phyloP scores from a whole-genome alignment of 495 filamentous ascomycete genomes.

The Thermothielavioides terrestris region DNA sequence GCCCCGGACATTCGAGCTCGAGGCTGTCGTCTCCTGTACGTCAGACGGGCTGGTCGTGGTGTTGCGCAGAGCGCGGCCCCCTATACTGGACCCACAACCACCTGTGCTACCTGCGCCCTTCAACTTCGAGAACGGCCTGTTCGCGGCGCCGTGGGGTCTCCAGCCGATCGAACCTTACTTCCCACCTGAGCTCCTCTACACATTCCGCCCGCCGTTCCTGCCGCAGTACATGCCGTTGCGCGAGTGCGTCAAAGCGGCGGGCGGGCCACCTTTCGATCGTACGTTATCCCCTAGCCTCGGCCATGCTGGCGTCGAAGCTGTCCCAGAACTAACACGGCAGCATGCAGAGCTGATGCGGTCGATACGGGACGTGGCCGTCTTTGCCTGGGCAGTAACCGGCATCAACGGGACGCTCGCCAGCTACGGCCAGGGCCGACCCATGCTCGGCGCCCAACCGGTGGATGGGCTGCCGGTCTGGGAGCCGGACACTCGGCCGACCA shows the following conservation, averaged over 20 bases:
- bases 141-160: conserved; percentile 68
- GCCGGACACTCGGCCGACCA: conserved; percentile 14
- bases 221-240: conserved; percentile 38
- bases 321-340: background rate
- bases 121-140: conserved; percentile 57
- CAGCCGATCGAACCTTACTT: conserved; percentile 45
- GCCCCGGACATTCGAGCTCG: conserved; percentile 50
- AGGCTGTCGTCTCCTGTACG: conserved; percentile 84
- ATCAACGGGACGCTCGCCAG: conserved; percentile 70
- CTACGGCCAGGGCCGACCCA: conserved; percentile 53
- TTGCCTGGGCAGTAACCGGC: conserved; percentile 71
- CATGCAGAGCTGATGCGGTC: conserved; percentile 58
- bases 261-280: conserved; percentile 46
- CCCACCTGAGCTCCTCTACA: conserved; percentile 34
- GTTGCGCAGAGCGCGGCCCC: conserved; percentile 63
- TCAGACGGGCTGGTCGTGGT: conserved; percentile 84
- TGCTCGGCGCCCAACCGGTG: conserved; percentile 49
- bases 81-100: conserved; percentile 50
- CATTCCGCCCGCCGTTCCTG: conserved; percentile 34
- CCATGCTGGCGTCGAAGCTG: too few relatives aligned
- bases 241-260: conserved; percentile 35
- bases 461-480: conserved; percentile 51
- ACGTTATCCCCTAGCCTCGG: background rate
- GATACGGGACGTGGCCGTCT: conserved; percentile 76
- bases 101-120: conserved; percentile 37